phyloP scores from a whole-genome alignment of 495 filamentous ascomycete genomes.

The Hapsidospora chrysogenum region DNA sequence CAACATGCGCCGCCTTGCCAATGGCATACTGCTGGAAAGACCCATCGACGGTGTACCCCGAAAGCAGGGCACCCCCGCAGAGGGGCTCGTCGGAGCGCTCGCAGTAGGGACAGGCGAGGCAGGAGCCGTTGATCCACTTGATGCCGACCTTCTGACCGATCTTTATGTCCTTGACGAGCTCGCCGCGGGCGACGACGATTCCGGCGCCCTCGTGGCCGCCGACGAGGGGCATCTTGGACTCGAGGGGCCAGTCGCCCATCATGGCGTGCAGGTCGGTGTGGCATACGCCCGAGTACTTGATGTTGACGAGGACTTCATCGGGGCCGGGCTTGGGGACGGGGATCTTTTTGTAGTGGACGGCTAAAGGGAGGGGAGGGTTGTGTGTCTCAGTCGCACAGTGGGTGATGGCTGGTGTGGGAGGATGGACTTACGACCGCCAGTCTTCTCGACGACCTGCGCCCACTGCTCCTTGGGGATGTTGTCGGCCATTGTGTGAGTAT shows the following conservation, averaged over 20 bases:
- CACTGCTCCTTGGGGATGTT: conserved; percentile 59
- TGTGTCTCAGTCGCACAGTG: not conserved
- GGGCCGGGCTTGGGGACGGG: conserved; percentile 61
- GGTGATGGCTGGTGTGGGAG: not conserved
- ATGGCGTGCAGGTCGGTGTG: conserved; percentile 79
- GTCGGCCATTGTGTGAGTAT: conserved; percentile 16
- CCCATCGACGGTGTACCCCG: conserved; percentile 84
- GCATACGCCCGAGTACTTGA: conserved; percentile 88
- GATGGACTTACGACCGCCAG: conserved; percentile 40
- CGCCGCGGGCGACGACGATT: conserved; percentile 63
- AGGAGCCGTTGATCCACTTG: conserved; percentile 83
- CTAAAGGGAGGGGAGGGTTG: conserved; percentile 15
- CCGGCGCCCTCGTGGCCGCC: conserved; percentile 92
- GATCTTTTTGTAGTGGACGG: conserved; percentile 66
- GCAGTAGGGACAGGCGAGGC: conserved; percentile 68
- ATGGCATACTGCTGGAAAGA: conserved; percentile 87
- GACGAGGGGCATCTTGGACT: conserved; percentile 59
- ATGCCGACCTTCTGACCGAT: conserved; percentile 73
- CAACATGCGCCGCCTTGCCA: conserved; percentile 69
- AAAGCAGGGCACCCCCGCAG: conserved; percentile 53
- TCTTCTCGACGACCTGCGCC: conserved; percentile 74
- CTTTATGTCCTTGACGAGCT: conserved; percentile 53
- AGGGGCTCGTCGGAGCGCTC: conserved; percentile 51
- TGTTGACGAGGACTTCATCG: conserved; percentile 79
- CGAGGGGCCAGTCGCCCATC: conserved; percentile 77